These are phyloP conservation scores for Ceratocystis ficicola DNA, from an alignment of 2,329 filamentous ascomycete species.

Conservation along the genomic window DNA sequence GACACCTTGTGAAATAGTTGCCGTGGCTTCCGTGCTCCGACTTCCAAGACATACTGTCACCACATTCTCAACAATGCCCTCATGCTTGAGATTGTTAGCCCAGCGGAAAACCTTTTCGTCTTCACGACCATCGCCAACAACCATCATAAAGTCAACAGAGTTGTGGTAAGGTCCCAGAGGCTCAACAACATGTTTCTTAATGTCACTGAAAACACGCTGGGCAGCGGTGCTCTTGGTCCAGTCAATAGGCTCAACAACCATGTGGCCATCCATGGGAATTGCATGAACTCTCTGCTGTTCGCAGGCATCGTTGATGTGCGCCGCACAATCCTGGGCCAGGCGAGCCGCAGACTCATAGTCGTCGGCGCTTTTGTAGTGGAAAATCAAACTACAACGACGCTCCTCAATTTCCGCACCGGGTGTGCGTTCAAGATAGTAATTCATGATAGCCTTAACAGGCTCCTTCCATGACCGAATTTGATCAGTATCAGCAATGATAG, in stretches of 20 bases:
- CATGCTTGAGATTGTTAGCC: conserved; percentile 63
- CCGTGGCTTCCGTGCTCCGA: conserved; percentile 75
- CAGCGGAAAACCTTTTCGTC: conserved; percentile 91
- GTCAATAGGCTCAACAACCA: conserved; percentile 73
- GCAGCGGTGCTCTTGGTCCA: conserved; percentile 83
- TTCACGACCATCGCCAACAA: conserved; percentile 81
- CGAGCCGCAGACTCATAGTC: conserved; percentile 49
- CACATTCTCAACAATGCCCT: conserved; percentile 52
- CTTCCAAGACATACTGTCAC: conserved; percentile 77
- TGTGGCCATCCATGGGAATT: conserved; percentile 63
- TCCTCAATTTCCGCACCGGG: conserved; percentile 82
- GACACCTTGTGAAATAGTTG: conserved; percentile 80
- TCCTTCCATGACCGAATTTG: conserved; percentile 69
- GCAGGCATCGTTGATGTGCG: conserved; percentile 90
- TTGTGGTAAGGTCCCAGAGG: conserved; percentile 26
- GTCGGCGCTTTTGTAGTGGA: conserved; percentile 25
- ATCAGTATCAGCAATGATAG: conserved; percentile 59
- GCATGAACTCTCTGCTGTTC: conserved; percentile 74
- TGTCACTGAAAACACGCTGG: conserved; percentile 53
- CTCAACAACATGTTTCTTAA: conserved; percentile 17
- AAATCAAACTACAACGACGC: conserved; percentile 68
- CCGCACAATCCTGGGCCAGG: conserved; percentile 78
- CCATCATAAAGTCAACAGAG: conserved; percentile 73
- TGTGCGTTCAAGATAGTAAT: conserved; percentile 81
- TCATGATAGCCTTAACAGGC: conserved; percentile 68